These are phyloP conservation scores for Anthostomella pinea DNA, from an alignment of 2,329 filamentous ascomycete species.

Conservation along the genomic window DNA sequence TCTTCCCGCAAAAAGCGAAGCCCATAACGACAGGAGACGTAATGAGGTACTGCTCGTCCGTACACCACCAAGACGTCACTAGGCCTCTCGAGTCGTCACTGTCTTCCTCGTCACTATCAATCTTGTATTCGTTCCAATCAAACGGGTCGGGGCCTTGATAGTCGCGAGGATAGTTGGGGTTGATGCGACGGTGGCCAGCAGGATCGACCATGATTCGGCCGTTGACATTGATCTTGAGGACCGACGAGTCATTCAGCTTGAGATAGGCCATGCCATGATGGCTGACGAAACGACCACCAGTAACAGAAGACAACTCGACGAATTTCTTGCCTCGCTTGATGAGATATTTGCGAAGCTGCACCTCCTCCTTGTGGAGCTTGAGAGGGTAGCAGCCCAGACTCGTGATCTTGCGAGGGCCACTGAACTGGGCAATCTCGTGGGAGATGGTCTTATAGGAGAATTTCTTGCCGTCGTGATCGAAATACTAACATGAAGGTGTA, in stretches of 20 bases:
- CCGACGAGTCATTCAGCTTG: conserved; percentile 73
- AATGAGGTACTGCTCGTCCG: conserved; percentile 79
- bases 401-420: conserved; percentile 78
- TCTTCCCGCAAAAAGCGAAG: conserved; percentile 83
- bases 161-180: conserved; percentile 82
- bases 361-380: conserved; percentile 72
- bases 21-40: conserved; percentile 82
- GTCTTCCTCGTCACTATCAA: conserved; percentile 14
- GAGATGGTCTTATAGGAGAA: conserved; percentile 74
- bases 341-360: conserved; percentile 61
- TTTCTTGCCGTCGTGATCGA: conserved; percentile 85
- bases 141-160: conserved; percentile 60
- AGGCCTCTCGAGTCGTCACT: conserved; percentile 28
- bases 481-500: conserved; percentile 58
- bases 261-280: conserved; percentile 83
- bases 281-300: conserved; percentile 78
- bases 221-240: conserved; percentile 80
- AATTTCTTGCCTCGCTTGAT: conserved; percentile 84
- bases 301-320: conserved; percentile 69
- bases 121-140: conserved; percentile 36
- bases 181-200: conserved; percentile 75
- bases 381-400: conserved; percentile 75
- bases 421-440: conserved; percentile 71
- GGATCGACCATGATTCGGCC: conserved; percentile 87
- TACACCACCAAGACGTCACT: conserved; percentile 36